Percentiles rank a stretch among this genome's conserved stretches.
Evolutionary conservation across 2,329 filamentous ascomycete species (phyloP).

Genomic region (Monilinia aucupariae): DNA sequence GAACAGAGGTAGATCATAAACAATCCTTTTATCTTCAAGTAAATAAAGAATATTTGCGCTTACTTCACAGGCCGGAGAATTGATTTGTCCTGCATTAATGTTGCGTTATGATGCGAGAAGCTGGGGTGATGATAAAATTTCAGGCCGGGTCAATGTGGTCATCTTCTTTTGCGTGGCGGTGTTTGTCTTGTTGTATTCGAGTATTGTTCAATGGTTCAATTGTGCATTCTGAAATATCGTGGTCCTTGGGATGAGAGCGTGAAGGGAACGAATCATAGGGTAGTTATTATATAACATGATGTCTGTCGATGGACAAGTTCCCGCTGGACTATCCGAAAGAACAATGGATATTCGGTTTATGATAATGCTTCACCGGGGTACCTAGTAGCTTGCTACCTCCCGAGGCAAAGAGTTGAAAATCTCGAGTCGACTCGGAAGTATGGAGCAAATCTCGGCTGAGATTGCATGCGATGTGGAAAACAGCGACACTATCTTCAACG

Average conservation of each 20-base stretch:
- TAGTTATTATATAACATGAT: not conserved
- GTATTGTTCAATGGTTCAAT: no score
- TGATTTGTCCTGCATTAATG: not conserved
- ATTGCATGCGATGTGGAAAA: not conserved
- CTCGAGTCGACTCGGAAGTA: no score
- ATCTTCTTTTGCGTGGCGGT: not conserved
- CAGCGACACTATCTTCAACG: slow-evolving; percentile 26
- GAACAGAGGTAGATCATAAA: no score
- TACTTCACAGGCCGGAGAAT: not conserved
- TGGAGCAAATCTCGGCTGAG: not conserved
- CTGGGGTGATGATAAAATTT: not conserved
- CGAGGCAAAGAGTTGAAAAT: not conserved
- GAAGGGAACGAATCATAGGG: no score
- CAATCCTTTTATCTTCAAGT: not conserved
- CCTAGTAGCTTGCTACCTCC: not conserved
- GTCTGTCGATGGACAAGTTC: not conserved
- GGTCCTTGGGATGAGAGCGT: no score
- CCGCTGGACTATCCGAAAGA: not conserved
- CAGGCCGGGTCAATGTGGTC: not conserved
- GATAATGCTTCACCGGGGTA: not conserved
- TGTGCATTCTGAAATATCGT: not conserved
- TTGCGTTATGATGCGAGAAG: not conserved
- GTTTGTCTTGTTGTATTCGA: not conserved
- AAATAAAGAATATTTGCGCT: not conserved
- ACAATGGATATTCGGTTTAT: not conserved